Base-by-base conservation (phyloP, 2,329 filamentous ascomycete species). In the Chrysoporthe deuterocubensis region DNA sequence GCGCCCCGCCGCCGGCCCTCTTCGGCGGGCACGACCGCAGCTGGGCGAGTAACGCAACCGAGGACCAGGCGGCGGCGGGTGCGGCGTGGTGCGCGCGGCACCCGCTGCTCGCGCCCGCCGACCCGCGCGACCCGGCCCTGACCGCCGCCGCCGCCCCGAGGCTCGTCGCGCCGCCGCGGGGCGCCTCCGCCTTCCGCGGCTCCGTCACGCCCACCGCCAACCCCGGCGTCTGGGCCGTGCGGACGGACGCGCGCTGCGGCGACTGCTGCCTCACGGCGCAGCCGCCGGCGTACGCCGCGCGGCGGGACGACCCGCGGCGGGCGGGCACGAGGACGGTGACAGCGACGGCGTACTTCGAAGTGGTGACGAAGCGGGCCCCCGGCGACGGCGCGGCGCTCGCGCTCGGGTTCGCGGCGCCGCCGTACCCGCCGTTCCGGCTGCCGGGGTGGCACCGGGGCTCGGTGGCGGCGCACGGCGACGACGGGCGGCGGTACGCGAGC, bases 401-500 rank as follows among this genome's bases (percentile, higher is more conserved):
- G 0, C 75, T 95, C 11, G 92, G 92, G 11, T 93, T 89, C 76
- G 81, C 86, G 0, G 92, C 91, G 1, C 86, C 90, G 60, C 92
- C 92, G 8, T 95, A 94, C 75, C 92, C 92, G 7, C 83, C 85
- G 0, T 95, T 93, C 81, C 86, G 92, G 8, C 84, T 94, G 69
- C 92, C 92, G 0, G 92, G 92, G 1, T 95, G 92, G 92, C 90
- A 96, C 75, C 85, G 92, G 44, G 92, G 87, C 21, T 90, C 88
- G 71, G 74, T 94, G 16, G 92, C 84, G 1, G 87, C 95, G n/a
- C 92, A 95, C 76, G 89, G 90, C 59, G 92, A 95, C 76, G 92
- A 95, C 76, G 92, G 92, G 0, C 85, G 90, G 73, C 86, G 86
- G 76, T 96, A 91, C 76, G 84, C 93, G 73, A 93, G 94, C 75